A percentile compares a stretch with the other conserved stretches of the same genome.
phyloP scores from a whole-genome alignment of 306 rosid species.

The Begonia masoniana region DNA sequence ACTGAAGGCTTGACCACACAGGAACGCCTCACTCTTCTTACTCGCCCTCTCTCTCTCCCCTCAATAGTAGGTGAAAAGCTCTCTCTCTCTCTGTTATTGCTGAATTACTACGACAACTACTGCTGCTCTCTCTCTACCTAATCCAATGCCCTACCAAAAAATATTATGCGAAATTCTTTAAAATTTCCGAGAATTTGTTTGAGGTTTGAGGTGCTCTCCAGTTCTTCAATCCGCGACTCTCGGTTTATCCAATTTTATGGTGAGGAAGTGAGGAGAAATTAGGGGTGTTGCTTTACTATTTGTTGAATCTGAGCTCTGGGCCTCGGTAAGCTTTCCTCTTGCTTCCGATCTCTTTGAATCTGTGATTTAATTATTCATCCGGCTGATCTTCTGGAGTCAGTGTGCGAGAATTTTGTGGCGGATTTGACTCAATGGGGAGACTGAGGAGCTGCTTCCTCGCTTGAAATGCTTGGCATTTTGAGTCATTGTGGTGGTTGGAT shows the following conservation, averaged over 20 bases:
- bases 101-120: no score
- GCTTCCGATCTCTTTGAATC: constrained; percentile 9
- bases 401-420: constrained; percentile 6
- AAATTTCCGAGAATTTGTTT: no score
- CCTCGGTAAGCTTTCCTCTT: not conserved
- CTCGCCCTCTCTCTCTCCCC: no score
- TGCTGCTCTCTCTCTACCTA: no score
- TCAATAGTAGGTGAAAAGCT: no score
- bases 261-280: not conserved
- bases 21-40: no score
- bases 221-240: no score
- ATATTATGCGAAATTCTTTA: no score
- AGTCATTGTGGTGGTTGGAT: constrained; percentile 11
- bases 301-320: constrained; percentile 7
- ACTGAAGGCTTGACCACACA: no score
- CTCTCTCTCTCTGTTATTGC: no score
- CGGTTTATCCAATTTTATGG: not conserved
- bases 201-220: no score
- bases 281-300: constrained; percentile 1
- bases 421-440: constrained; percentile 18
- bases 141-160: no score
- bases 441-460: constrained; percentile 9
- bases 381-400: not conserved
- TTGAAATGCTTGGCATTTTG: constrained; percentile 21
- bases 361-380: constrained; percentile 1